Percentiles rank a stretch among this genome's conserved stretches.
These are phyloP conservation scores for Tephrocybe sp. DNA, from an alignment of 768 basidiomycete species.

Conservation along the genomic window DNA sequence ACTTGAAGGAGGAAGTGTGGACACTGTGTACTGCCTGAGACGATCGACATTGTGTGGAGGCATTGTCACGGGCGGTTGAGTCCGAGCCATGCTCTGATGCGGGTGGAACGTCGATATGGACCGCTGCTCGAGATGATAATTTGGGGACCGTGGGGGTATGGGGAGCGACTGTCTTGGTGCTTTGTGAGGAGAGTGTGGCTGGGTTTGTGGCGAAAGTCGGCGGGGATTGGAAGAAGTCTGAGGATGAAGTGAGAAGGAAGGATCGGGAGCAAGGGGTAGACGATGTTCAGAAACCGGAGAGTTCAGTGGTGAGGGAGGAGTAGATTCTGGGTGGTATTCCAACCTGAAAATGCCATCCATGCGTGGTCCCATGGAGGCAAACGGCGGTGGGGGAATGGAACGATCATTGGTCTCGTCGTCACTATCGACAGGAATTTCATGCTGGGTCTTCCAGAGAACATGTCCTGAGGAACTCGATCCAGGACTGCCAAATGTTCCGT, in stretches of 20 bases:
- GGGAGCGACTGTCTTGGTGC: slow-evolving; percentile 22
- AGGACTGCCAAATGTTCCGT: background rate
- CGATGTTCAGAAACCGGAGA: slow-evolving; percentile 16
- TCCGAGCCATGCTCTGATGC: background rate
- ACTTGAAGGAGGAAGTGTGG: slow-evolving; percentile 9
- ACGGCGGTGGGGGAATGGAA: slow-evolving; percentile 38
- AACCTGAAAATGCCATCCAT: slow-evolving; percentile 32
- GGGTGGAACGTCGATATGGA: slow-evolving; percentile 8
- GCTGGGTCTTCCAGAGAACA: slow-evolving; percentile 4
- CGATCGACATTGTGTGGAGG: background rate
- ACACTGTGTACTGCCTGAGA: slow-evolving; percentile 5
- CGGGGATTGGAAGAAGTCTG: background rate
- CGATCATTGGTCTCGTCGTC: slow-evolving; percentile 22
- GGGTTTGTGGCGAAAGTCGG: background rate
- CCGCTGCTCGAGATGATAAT: slow-evolving; percentile 12
- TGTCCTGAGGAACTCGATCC: background rate
- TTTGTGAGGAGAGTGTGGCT: slow-evolving; percentile 6
- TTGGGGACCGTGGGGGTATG: slow-evolving; percentile 7
- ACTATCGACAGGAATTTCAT: slow-evolving; percentile 13
- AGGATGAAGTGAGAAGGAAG: slow-evolving; percentile 8
- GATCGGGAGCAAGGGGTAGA: slow-evolving; percentile 9
- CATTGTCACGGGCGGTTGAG: background rate
- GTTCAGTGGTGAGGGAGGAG: slow-evolving; percentile 20
- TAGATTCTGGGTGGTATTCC: slow-evolving; percentile 23
- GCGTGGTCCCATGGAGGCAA: slow-evolving; percentile 32